Evolutionary conservation across 2,329 filamentous ascomycete species (phyloP).

Genomic region (Cryoendolithus antarcticus): DNA sequence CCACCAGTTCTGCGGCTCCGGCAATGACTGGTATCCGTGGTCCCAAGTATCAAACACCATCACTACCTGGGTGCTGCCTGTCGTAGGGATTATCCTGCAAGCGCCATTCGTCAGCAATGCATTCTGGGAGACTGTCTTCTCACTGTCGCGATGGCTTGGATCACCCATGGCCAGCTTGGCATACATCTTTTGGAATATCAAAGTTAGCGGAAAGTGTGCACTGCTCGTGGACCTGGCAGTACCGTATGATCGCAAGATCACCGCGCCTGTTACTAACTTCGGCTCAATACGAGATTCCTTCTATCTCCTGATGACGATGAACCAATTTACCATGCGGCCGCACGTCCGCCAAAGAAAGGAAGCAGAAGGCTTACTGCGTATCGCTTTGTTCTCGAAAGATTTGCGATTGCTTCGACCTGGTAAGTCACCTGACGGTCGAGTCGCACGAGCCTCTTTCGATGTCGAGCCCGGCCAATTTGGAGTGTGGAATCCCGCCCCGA

Average conservation of each 20-base stretch:
- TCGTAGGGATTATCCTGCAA: conserved; percentile 27
- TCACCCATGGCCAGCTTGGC: conserved; percentile 25
- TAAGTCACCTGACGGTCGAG: not conserved
- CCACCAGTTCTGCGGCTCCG: conserved; percentile 22
- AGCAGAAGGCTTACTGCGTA: conserved; percentile 28
- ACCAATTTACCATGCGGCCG: conserved; percentile 30
- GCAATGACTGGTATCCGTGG: conserved; percentile 24
- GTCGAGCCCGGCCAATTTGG: not conserved
- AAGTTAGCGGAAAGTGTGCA: conserved; percentile 27
- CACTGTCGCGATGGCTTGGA: conserved; percentile 26
- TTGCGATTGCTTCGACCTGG: conserved; percentile 15
- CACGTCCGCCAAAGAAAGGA: conserved; percentile 11
- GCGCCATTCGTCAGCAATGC: conserved; percentile 31
- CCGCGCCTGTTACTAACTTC: conserved; percentile 22
- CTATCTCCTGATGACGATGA: conserved; percentile 33
- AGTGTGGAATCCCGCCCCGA: not conserved
- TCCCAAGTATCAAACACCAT: conserved; percentile 21
- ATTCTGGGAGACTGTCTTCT: conserved; percentile 23
- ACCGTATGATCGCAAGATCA: conserved; percentile 16
- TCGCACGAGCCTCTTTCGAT: not conserved
- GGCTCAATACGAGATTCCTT: conserved; percentile 31
- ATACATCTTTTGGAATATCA: conserved; percentile 31
- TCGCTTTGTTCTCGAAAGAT: conserved; percentile 30
- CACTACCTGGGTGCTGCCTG: conserved; percentile 29
- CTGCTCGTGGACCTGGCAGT: conserved; percentile 29